A percentile compares a stretch with the other conserved stretches of the same genome.
Conservation (phyloP, 163 green algal species). For the Smithsoniella earleae region DNA sequence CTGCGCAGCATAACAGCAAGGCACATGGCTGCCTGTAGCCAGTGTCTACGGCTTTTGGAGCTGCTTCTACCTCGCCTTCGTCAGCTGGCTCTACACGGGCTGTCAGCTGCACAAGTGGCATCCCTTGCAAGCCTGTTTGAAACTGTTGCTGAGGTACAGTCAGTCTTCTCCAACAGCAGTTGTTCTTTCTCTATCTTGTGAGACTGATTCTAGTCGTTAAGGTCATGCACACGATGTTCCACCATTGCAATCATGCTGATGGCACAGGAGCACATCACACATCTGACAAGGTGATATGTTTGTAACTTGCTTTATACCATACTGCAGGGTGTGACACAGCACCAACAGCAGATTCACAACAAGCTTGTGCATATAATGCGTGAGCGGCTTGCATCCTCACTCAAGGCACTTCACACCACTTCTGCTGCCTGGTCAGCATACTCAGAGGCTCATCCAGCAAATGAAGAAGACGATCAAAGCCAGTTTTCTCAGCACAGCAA, state of each 20-base stretch:
- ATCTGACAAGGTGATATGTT: too few relatives aligned
- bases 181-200: too few relatives aligned
- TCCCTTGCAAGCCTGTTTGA: constrained; percentile 16
- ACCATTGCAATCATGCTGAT: too few relatives aligned
- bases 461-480: too few relatives aligned
- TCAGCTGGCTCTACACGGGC: neutral
- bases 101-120: constrained; percentile 19
- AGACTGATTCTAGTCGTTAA: too few relatives aligned
- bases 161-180: too few relatives aligned
- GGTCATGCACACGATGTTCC: too few relatives aligned
- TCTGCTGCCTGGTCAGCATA: constrained; percentile 1
- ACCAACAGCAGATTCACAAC: constrained; percentile 24
- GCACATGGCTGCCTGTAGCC: constrained; percentile 25
- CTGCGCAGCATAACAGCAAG: constrained; percentile 25
- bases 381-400: constrained; percentile 13
- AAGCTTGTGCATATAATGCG: constrained; percentile 28
- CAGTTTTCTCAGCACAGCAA: too few relatives aligned
- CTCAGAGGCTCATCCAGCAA: neutral
- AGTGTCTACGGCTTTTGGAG: constrained; percentile 26
- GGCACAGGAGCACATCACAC: too few relatives aligned
- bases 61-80: constrained; percentile 19
- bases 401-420: constrained; percentile 10
- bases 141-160: constrained; percentile 14
- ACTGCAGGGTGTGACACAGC: constrained; percentile 8
- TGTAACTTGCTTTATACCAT: neutral